These are phyloP conservation scores for Podospora tetraspora DNA, from an alignment of 495 filamentous ascomycete genomes.

Conservation along the genomic window DNA sequence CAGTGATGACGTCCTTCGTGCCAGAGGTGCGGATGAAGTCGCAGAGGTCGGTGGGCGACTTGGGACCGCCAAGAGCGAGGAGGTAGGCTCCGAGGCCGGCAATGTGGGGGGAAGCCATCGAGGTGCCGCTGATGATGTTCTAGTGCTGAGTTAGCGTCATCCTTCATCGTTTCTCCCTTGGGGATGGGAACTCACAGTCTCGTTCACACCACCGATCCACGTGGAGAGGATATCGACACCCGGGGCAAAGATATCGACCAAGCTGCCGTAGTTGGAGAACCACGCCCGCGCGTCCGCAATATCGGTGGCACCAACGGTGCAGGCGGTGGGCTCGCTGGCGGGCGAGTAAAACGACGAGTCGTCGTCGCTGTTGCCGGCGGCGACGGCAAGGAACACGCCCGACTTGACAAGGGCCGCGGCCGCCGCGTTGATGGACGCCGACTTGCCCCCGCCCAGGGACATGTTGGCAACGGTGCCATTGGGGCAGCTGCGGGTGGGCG, in stretches of 20 bases:
- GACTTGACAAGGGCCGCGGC: slow-evolving; percentile 42
- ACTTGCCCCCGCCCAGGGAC: slow-evolving; percentile 48
- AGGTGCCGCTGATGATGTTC: slow-evolving; percentile 62
- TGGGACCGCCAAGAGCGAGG: slow-evolving; percentile 39
- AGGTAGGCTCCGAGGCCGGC: slow-evolving; percentile 57
- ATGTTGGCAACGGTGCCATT: slow-evolving; percentile 43
- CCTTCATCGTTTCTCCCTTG: too few relatives aligned
- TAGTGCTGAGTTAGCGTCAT: too few relatives aligned
- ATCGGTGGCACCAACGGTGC: slow-evolving; percentile 56
- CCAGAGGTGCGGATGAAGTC: slow-evolving; percentile 36
- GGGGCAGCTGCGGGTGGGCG: slow-evolving; percentile 29
- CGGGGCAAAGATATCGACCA: slow-evolving; percentile 60
- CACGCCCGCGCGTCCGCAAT: slow-evolving; percentile 42
- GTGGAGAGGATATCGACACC: slow-evolving; percentile 49
- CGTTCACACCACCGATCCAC: slow-evolving; percentile 47
- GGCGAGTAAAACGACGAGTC: slow-evolving; percentile 46
- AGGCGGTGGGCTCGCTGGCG: slow-evolving; percentile 49
- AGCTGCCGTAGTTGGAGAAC: slow-evolving; percentile 58
- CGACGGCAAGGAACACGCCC: slow-evolving; percentile 50
- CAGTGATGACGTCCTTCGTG: slow-evolving; percentile 30
- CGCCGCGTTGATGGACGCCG: slow-evolving; percentile 49
- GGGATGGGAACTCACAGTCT: slow-evolving; percentile 33
- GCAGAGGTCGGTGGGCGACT: slow-evolving; percentile 41
- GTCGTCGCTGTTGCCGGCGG: slow-evolving; percentile 46
- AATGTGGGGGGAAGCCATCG: slow-evolving; percentile 60